phyloP scores from a whole-genome alignment of 1,284 basidiomycete species.

The Phenoliferia sp. region DNA sequence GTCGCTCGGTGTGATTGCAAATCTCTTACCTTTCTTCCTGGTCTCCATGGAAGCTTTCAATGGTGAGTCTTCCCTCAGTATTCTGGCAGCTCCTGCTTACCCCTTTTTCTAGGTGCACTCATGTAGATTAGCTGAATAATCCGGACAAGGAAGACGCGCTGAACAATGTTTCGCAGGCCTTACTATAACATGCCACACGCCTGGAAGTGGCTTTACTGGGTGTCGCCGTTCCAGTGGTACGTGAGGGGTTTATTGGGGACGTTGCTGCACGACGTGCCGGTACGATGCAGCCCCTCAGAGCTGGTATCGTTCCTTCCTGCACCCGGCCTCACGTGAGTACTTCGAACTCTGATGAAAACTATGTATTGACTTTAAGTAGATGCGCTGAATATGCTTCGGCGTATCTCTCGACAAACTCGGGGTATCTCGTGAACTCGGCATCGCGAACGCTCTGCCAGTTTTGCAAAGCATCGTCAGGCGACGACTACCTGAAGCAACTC shows the following conservation, averaged over 20 bases:
- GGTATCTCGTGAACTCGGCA: conserved; percentile 70
- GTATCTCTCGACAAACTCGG: conserved; percentile 51
- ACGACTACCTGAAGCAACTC: conserved; percentile 53
- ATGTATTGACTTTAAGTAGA: neutral
- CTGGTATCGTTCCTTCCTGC: conserved; percentile 21
- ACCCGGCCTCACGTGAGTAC: conserved; percentile 17
- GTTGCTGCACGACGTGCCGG: conserved; percentile 65
- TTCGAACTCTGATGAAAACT: neutral
- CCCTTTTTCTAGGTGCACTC: too few relatives aligned
- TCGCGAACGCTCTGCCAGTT: conserved; percentile 63
- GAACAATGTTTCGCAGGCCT: conserved; percentile 7
- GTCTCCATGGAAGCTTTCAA: conserved; percentile 38
- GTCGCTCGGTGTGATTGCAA: conserved; percentile 34
- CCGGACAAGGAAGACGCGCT: neutral
- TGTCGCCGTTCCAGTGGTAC: conserved; percentile 60
- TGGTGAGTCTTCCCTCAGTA: conserved; percentile 26
- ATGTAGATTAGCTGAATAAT: too few relatives aligned
- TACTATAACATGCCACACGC: conserved; percentile 35
- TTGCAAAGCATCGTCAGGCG: conserved; percentile 61
- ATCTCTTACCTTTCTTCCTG: conserved; percentile 37
- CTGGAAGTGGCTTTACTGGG: conserved; percentile 54
- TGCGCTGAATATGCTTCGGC: conserved; percentile 21
- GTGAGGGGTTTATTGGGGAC: conserved; percentile 49
- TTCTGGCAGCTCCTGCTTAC: too few relatives aligned
- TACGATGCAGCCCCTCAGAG: conserved; percentile 42